Evolutionary conservation across 2,329 filamentous ascomycete species (phyloP), one percentile per base, ranked within the genome.

Genomic region (Pleomassaria siparia): DNA sequence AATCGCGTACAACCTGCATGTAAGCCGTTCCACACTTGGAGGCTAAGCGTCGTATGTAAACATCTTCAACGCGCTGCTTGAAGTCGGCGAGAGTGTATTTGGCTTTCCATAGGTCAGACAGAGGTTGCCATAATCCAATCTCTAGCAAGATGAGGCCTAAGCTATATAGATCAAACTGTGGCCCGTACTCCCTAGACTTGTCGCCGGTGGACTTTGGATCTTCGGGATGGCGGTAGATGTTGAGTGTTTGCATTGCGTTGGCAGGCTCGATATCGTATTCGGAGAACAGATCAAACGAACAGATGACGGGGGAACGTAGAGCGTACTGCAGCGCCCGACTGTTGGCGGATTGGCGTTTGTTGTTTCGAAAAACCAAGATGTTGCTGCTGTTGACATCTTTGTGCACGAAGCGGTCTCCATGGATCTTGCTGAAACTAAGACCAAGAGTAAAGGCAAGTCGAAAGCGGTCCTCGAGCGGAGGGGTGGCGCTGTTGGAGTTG

Each of bases 261-360:
- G 55, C 24, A 8, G 69, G 68, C 43, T 80, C 78, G 36, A 82
- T 76, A 40, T 72, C 73, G 53, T 70, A 76, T 44, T 78, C 76
- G 4, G 80, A 83, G 62, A 91, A 92, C 2, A 91, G 70, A 54
- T 91, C 87, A 56, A 89, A 91, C 0, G 86, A 86, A 1, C 86
- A 86, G 35, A 91, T 73, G 3, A 89, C 78, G 2, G 88, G 88
- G 8, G 83, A 78, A 18, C 87, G 78, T 40, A 91, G 77, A 46
- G 89, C 84, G 13, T 64, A 72, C 40, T 71, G 61, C 24, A 69
- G 41, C 7, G 64, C 65, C 50, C 35, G 76, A 66, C 71, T 16
- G 71, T 76, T 40, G 67, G 69, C 15, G 65, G 74, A 71, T 36
- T 78, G 74, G 40, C 64, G 60, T 76, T 77, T 75, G 44, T 55